These are phyloP conservation scores for Scedosporium boydii DNA, from an alignment of 2,329 filamentous ascomycete genomes.

Conservation along the genomic window DNA sequence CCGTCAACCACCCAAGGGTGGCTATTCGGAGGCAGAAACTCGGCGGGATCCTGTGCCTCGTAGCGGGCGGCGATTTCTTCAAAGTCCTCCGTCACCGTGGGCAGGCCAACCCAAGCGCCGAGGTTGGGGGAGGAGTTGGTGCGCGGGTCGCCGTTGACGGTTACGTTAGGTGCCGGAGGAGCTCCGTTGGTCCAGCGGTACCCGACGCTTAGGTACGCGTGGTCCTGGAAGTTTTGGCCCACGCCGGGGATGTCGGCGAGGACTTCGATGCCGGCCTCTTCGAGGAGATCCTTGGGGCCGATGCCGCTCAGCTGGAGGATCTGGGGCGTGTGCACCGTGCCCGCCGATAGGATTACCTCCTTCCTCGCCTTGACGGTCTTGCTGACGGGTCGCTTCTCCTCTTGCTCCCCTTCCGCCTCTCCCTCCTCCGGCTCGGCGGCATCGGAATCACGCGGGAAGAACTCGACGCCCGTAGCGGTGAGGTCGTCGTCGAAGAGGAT, in stretches of 20 bases:
- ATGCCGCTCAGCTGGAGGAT: constrained; percentile 35
- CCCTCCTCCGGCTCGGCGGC: constrained; percentile 9
- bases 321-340: constrained; percentile 26
- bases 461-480: constrained; percentile 15
- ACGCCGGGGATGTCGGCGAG: constrained; percentile 33
- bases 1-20: constrained; percentile 13
- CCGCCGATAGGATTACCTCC: constrained; percentile 28
- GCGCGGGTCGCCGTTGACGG: constrained; percentile 2
- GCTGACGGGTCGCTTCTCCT: constrained; percentile 6
- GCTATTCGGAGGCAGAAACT: constrained; percentile 10
- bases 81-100: constrained; percentile 12
- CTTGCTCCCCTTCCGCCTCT: neutral
- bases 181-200: constrained; percentile 10
- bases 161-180: constrained; percentile 1
- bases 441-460: constrained; percentile 11
- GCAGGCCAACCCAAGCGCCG: constrained; percentile 15
- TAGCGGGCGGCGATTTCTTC: constrained; percentile 13
- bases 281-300: constrained; percentile 24
- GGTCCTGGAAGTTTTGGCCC: constrained; percentile 31
- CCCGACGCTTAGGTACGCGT: constrained; percentile 17
- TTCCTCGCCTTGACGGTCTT: constrained; percentile 17
- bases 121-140: constrained; percentile 11
- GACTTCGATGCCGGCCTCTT: constrained; percentile 23
- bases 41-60: constrained; percentile 15
- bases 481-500: constrained; percentile 25